Evolutionary conservation across 2,329 filamentous ascomycete species (phyloP).

Genomic region (Diaporthe nobilis): DNA sequence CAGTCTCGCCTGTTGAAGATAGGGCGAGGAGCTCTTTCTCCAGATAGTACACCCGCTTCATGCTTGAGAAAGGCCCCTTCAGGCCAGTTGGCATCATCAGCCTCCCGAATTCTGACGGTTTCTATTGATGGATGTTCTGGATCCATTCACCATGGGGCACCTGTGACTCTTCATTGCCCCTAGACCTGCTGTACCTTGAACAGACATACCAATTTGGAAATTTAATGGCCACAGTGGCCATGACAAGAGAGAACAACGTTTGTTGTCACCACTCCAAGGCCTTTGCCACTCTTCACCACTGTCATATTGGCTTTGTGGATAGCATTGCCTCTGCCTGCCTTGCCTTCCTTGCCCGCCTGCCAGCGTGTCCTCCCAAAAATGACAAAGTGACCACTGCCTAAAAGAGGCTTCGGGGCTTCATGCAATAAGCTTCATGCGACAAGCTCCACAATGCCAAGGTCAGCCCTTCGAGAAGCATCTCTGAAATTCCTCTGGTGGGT

Average conservation of each 20-base stretch:
- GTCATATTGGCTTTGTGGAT: not conserved
- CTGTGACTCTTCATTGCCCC: constrained; percentile 5
- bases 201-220: not conserved
- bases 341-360: constrained; percentile 31
- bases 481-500: constrained; percentile 32
- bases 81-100: constrained; percentile 32
- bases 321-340: not conserved
- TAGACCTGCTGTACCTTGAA: not conserved
- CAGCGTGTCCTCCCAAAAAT: constrained; percentile 39
- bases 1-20: not conserved
- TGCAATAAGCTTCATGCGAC: constrained; percentile 28
- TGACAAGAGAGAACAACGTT: not conserved
- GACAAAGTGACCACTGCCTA: not conserved
- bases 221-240: not conserved
- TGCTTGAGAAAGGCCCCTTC: not conserved
- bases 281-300: not conserved
- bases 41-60: not conserved
- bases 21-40: not conserved
- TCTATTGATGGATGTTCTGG: constrained; percentile 18
- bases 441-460: constrained; percentile 11
- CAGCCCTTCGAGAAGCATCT: constrained; percentile 40
- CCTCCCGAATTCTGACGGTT: constrained; percentile 16
- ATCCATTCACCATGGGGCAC: not conserved
- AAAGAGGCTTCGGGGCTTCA: constrained; percentile 15
- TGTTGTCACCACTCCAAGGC: not conserved